Conservation (phyloP, 2,329 filamentous ascomycete species). For the Claviceps digitariae region DNA sequence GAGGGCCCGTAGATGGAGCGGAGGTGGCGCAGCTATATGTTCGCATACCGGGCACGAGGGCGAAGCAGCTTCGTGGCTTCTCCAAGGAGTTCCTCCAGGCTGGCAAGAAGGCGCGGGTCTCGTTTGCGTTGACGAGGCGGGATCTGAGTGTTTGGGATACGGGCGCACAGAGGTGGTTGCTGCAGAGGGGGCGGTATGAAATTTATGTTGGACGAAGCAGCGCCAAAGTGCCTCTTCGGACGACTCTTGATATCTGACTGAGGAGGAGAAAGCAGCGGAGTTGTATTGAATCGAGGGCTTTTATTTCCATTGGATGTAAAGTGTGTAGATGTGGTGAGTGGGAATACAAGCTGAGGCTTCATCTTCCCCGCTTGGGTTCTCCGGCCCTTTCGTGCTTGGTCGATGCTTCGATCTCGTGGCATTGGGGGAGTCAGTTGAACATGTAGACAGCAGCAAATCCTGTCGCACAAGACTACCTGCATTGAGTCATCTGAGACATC, state of each 20-base stretch:
- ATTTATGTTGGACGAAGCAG: constrained; percentile 35
- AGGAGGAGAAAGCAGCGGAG: neutral
- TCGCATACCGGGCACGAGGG: constrained; percentile 32
- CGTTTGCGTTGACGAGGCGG: constrained; percentile 43
- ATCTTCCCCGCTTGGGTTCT: too few relatives aligned
- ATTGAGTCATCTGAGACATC: too few relatives aligned
- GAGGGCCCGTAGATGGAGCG: constrained; percentile 26
- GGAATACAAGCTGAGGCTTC: too few relatives aligned
- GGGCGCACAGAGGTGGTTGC: constrained; percentile 44
- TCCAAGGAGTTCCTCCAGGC: constrained; percentile 41
- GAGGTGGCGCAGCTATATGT: constrained; percentile 38
- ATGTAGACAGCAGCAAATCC: too few relatives aligned
- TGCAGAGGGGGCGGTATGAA: constrained; percentile 30
- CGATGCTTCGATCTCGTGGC: too few relatives aligned
- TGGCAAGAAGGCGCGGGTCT: constrained; percentile 29
- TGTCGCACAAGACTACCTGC: too few relatives aligned
- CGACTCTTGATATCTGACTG: constrained; percentile 21
- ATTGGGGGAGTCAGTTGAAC: too few relatives aligned
- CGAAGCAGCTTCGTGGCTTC: constrained; percentile 50
- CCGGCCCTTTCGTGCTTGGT: too few relatives aligned
- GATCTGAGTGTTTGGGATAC: constrained; percentile 57
- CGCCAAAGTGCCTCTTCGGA: constrained; percentile 30
- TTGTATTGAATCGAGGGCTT: neutral
- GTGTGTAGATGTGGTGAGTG: neutral
- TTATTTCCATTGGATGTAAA: neutral